phyloP scores from a whole-genome alignment of 2,329 filamentous ascomycete genomes.

The Hypoxylon sp. region DNA sequence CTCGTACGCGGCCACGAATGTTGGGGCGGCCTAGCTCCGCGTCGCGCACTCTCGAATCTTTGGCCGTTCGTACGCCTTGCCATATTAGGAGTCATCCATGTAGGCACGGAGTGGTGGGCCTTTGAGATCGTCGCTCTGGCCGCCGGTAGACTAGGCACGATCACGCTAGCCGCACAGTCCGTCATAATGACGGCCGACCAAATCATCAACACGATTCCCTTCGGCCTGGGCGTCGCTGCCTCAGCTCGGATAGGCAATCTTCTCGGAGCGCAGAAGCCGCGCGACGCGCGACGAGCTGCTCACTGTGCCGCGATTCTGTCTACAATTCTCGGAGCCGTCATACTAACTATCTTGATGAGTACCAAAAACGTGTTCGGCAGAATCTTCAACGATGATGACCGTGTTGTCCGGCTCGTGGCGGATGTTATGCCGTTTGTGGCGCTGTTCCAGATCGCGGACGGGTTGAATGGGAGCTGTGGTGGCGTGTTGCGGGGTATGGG shows the following conservation, averaged over 20 bases:
- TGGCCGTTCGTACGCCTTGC: conserved; percentile 81
- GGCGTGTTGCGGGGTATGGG: conserved; percentile 88
- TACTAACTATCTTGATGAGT: conserved; percentile 78
- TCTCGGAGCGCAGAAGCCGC: conserved; percentile 76
- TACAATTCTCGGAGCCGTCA: conserved; percentile 75
- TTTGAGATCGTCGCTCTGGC: conserved; percentile 91
- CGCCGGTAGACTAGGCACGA: conserved; percentile 83
- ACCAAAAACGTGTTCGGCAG: conserved; percentile 80
- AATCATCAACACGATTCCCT: conserved; percentile 87
- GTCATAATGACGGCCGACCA: conserved; percentile 94
- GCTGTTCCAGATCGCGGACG: conserved; percentile 91
- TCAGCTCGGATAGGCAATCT: conserved; percentile 85
- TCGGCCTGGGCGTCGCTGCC: conserved; percentile 86
- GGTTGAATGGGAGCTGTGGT: conserved; percentile 86
- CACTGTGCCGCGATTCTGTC: conserved; percentile 83
- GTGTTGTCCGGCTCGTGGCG: conserved; percentile 80
- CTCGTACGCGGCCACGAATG: conserved; percentile 80
- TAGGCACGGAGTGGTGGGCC: conserved; percentile 95
- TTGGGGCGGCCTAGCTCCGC: conserved; percentile 80
- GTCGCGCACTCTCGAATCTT: conserved; percentile 75
- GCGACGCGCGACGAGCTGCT: conserved; percentile 78
- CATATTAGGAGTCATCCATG: conserved; percentile 82
- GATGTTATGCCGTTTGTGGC: conserved; percentile 88
- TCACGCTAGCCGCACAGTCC: conserved; percentile 84
- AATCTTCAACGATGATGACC: conserved; percentile 84